phyloP scores from a whole-genome alignment of 2,329 filamentous ascomycete species.

The Diaporthe ilicicola region DNA sequence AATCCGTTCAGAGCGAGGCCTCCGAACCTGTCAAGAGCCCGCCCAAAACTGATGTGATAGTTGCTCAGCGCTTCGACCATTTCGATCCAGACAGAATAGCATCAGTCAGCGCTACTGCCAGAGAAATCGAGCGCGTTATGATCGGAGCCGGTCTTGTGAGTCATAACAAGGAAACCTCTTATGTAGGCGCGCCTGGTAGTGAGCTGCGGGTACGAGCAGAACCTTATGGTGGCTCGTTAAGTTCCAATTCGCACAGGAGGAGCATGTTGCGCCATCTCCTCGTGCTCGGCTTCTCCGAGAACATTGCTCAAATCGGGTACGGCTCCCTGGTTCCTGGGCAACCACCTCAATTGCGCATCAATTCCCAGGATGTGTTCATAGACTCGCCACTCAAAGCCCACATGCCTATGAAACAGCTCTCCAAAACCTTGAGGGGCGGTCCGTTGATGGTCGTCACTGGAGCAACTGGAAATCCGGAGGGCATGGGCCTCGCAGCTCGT shows the following conservation, averaged over 20 bases:
- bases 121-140: conserved; percentile 7
- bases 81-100: not conserved
- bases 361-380: not conserved
- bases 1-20: no score
- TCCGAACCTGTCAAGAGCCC: no score
- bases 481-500: not conserved
- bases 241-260: not conserved
- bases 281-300: conserved; percentile 10
- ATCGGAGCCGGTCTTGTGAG: conserved; percentile 3
- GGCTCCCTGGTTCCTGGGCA: not conserved
- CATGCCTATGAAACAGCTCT: not conserved
- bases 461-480: not conserved
- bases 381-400: conserved; percentile 1
- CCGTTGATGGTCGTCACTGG: conserved; percentile 22
- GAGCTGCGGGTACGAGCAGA: not conserved
- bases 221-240: conserved; percentile 19
- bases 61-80: not conserved
- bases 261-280: conserved; percentile 13
- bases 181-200: not conserved
- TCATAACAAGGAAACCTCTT: not conserved
- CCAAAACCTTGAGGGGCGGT: not conserved
- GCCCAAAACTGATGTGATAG: no score
- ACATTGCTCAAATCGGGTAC: conserved; percentile 26
- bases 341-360: conserved; percentile 10
- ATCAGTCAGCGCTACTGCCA: conserved; percentile 17